phyloP scores from a whole-genome alignment of 2,329 filamentous ascomycete species.

The Colletotrichum eleusines region DNA sequence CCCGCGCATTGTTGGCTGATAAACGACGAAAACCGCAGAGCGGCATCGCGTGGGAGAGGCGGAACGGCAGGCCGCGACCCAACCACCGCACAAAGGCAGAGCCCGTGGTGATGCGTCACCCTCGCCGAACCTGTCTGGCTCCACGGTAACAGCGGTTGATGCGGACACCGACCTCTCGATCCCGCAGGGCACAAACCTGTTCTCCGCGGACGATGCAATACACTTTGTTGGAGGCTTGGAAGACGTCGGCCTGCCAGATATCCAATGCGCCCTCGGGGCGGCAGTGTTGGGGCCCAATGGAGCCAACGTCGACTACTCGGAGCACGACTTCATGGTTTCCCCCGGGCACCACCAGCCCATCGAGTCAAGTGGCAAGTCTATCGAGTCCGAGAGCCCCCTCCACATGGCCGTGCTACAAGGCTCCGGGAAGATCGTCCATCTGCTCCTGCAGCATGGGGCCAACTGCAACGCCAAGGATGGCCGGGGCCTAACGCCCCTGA shows the following conservation, averaged over 20 bases:
- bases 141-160: not conserved
- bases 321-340: not conserved
- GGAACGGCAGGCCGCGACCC: not conserved
- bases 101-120: not conserved
- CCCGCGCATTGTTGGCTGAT: not conserved
- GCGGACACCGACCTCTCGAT: not conserved
- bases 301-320: not conserved
- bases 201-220: not conserved
- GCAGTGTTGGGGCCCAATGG: not conserved
- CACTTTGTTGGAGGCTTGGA: not conserved
- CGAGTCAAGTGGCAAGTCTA: not conserved
- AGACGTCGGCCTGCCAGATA: not conserved
- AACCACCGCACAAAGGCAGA: not conserved
- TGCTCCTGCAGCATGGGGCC: not conserved
- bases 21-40: not conserved
- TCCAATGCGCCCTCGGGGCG: not conserved
- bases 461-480: constrained; percentile 8
- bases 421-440: not conserved
- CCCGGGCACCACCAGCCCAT: not conserved
- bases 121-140: not conserved
- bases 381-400: not conserved
- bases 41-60: not conserved
- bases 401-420: constrained; percentile 1
- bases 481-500: not conserved
- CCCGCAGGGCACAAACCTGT: not conserved